Evolutionary conservation across 2,329 filamentous ascomycete species (phyloP).

Genomic region (Calycina herbarum): DNA sequence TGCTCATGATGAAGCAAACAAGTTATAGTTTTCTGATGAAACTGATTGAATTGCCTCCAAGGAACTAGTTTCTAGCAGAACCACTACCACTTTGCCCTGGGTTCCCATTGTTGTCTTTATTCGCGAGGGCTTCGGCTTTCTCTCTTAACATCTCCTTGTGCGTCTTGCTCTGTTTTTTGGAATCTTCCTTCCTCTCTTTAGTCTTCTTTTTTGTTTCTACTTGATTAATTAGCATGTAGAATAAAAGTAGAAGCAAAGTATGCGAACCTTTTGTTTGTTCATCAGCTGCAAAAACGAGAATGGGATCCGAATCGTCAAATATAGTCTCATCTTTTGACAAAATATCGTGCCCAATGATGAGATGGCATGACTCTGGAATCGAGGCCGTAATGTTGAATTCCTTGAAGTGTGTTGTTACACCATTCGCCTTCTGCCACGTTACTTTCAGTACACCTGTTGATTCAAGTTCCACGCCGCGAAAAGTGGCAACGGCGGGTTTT

Average conservation of each 20-base stretch:
- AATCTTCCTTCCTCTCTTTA: neutral
- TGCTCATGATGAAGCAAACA: too few species aligned
- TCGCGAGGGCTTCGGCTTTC: neutral
- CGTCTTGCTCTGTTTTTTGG: neutral
- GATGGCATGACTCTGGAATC: neutral
- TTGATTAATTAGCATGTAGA: neutral
- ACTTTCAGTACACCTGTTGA: neutral
- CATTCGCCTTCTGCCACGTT: neutral
- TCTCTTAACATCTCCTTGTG: conserved; percentile 1
- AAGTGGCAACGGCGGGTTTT: neutral
- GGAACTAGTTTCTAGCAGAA: too few species aligned
- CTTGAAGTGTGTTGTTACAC: neutral
- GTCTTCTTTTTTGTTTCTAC: neutral
- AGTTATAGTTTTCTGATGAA: too few species aligned
- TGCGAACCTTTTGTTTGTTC: neutral
- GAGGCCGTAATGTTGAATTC: neutral
- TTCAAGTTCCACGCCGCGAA: neutral
- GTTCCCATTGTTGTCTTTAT: neutral
- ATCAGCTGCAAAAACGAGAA: neutral
- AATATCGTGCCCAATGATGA: conserved; percentile 1
- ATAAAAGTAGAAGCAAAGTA: too few species aligned
- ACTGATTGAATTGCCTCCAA: too few species aligned
- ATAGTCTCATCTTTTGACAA: neutral
- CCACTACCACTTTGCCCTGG: neutral
- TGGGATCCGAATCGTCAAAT: neutral